phyloP scores from a whole-genome alignment of 176 grass and related monocot genomes.

The Phoenix dactylifera region DNA sequence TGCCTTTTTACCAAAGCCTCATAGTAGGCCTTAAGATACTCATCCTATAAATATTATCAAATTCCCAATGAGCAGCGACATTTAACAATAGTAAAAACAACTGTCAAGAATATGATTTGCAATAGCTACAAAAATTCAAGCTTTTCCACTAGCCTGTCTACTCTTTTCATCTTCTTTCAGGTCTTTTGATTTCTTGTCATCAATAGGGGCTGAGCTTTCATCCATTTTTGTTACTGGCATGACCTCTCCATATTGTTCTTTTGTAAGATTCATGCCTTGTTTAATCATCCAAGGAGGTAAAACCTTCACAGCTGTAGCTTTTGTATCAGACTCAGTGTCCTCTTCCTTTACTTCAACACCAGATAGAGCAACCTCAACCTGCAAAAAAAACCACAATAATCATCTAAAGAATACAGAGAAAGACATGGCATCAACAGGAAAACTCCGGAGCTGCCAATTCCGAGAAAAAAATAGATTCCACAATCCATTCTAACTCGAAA shows the following conservation, averaged over 20 bases:
- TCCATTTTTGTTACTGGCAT: conserved; percentile 22
- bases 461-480: no score
- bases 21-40: conserved; percentile 87
- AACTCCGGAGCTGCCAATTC: no score
- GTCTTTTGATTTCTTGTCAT: conserved; percentile 59
- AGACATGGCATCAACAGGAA: no score
- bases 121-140: neutral
- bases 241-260: conserved; percentile 79
- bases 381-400: conserved; percentile 13
- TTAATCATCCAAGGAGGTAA: conserved; percentile 97
- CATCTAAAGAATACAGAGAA: no score
- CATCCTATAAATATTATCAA: conserved; percentile 46
- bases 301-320: conserved; percentile 40
- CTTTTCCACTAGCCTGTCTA: conserved; percentile 39
- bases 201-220: conserved; percentile 30
- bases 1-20: conserved; percentile 31
- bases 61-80: neutral
- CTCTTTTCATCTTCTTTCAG: conserved; percentile 56
- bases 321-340: conserved; percentile 47
- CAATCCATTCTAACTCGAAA: no score
- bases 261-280: conserved; percentile 94
- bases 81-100: conserved; percentile 1
- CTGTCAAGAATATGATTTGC: neutral
- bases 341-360: conserved; percentile 56
- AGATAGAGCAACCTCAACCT: conserved; percentile 73